Evolutionary conservation across 2,329 filamentous ascomycete species (phyloP).

Genomic region (Fonsecaea erecta): DNA sequence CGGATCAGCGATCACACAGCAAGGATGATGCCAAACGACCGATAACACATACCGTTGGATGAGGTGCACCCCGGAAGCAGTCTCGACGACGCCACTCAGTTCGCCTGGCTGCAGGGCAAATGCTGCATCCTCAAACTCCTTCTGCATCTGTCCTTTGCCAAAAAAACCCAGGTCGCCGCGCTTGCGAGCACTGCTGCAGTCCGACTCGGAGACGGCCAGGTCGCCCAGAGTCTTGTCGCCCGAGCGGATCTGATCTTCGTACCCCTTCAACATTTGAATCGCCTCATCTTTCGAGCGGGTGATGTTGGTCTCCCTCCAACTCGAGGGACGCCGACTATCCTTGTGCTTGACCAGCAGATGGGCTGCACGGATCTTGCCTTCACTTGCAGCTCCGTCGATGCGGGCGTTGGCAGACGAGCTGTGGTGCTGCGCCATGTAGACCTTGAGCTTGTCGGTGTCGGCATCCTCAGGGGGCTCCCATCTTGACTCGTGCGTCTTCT

Average conservation of each 20-base stretch:
- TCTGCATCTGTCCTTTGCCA: conserved; percentile 94
- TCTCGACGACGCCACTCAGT: conserved; percentile 86
- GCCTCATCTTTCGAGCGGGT: conserved; percentile 89
- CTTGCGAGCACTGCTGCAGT: conserved; percentile 95
- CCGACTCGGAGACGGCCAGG: conserved; percentile 84
- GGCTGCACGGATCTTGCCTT: conserved; percentile 88
- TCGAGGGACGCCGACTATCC: conserved; percentile 83
- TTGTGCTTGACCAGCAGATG: conserved; percentile 94
- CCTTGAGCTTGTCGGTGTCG: conserved; percentile 89
- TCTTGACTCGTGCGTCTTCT: conserved; percentile 80
- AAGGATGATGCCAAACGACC: neutral
- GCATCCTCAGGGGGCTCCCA: conserved; percentile 92
- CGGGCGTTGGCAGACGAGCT: conserved; percentile 57
- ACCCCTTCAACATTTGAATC: conserved; percentile 71
- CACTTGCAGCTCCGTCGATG: conserved; percentile 49
- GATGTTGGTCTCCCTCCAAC: conserved; percentile 90
- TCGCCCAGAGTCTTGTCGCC: conserved; percentile 75
- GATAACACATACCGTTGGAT: conserved; percentile 78
- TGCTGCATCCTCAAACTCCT: conserved; percentile 95
- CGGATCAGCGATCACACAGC: conserved; percentile 16
- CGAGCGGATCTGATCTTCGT: conserved; percentile 76
- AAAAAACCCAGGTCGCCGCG: conserved; percentile 94
- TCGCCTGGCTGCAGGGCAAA: conserved; percentile 87
- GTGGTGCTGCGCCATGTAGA: conserved; percentile 90
- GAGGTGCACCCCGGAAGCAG: conserved; percentile 90